Evolutionary conservation across 1,284 basidiomycete species (phyloP).

Genomic region (Afroboletus lepidellus): DNA sequence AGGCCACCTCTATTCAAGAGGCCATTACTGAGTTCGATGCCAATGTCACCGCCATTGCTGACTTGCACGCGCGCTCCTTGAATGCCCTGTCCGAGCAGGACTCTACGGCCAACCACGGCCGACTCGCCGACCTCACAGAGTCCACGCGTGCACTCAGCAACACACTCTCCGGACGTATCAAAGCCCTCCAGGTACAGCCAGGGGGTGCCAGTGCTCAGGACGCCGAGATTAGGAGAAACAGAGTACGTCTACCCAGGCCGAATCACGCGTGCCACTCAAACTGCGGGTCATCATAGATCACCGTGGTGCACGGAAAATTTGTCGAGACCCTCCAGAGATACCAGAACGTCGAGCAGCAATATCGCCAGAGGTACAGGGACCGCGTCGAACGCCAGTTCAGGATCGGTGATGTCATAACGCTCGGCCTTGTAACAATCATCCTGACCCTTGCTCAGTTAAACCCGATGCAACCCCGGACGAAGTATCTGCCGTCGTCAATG

Average conservation of each 20-base stretch:
- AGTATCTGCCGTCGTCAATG: slow-evolving; percentile 72
- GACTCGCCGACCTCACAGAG: slow-evolving; percentile 55
- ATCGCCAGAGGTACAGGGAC: slow-evolving; percentile 77
- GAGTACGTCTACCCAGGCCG: slow-evolving; percentile 49
- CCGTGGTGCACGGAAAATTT: slow-evolving; percentile 59
- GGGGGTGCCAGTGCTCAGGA: slow-evolving; percentile 44
- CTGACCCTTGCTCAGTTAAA: slow-evolving; percentile 57
- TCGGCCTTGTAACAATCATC: neutral
- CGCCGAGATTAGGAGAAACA: slow-evolving; percentile 64
- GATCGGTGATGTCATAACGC: slow-evolving; percentile 56
- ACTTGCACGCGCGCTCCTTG: slow-evolving; percentile 58
- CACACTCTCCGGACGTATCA: slow-evolving; percentile 64
- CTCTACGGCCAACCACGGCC: slow-evolving; percentile 44
- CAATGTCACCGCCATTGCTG: slow-evolving; percentile 57
- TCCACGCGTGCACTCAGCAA: slow-evolving; percentile 66
- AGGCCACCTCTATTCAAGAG: slow-evolving; percentile 60
- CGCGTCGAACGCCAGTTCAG: slow-evolving; percentile 87
- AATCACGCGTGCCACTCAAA: neutral
- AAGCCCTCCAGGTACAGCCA: slow-evolving; percentile 45
- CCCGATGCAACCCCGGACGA: slow-evolving; percentile 88
- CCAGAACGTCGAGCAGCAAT: slow-evolving; percentile 86
- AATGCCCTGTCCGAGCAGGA: slow-evolving; percentile 52
- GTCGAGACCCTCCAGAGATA: slow-evolving; percentile 69
- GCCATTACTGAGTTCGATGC: slow-evolving; percentile 52
- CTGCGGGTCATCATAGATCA: slow-evolving; percentile 40